Base-by-base conservation (phyloP, 2,329 filamentous ascomycete genomes). In the Domatiomyces catenatus region DNA sequence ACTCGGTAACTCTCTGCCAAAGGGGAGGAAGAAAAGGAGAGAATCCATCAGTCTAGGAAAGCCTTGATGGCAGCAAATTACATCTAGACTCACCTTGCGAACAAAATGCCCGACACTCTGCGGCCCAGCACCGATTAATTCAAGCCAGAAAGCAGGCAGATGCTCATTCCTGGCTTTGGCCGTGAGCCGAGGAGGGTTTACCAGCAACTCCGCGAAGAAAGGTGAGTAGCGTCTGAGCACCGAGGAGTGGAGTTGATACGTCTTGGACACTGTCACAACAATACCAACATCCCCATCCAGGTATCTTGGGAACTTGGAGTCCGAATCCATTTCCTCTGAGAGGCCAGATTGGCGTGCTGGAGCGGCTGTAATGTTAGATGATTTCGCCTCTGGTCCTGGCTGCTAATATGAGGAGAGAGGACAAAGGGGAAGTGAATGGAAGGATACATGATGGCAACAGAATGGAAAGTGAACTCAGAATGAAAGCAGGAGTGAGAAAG, bases 241-340 rank as follows among this genome's bases (percentile, higher is more conserved):
- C 36, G 57, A 49, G 10, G 66, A 64, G 58, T 72, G 69, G 2
- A 72, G 61, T 22, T 62, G 59, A 54, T 68, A 71, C 43, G 62
- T 57, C 48, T 66, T 61, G 17, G 56, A 56, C 8, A 63, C 54
- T 15, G 63, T 60, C 52, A 71, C 59, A 49, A 63, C 50, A 53
- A 72, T 57, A 43, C 61, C 56, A 20, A 70, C 66, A 52, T 72
- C 67, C 36, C 66, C 69, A 45, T 68, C 66, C 22, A 49, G 28
- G 54, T 64, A 71, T 3, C 58, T 32, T 1, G 68, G 68, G 45
- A 70, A 69, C 2, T 49, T 52, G 18, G 54, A 18, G 6, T n/a
- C 17, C 3, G n/a, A 10, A 12, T 45, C 20, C 18, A 15, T 18
- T 28, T 17, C 5, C 22, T 17, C 1, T 8, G 24, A 2, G 10